Conservation (phyloP, 1,284 basidiomycete species). For the Lentinula novae-zelandiae region DNA sequence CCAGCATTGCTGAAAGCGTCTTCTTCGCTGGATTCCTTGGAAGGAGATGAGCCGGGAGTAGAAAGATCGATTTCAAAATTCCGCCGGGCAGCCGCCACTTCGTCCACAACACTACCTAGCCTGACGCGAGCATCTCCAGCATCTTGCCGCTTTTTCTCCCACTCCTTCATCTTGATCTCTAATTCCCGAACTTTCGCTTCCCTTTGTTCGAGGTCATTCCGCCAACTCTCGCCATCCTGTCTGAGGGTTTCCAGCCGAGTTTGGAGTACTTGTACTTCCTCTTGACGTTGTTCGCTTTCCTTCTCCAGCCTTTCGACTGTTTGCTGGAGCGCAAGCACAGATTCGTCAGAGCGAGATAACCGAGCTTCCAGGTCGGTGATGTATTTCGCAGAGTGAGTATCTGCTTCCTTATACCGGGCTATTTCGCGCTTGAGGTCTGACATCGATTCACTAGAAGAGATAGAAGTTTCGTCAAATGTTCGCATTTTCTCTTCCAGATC, state of each 20-base stretch:
- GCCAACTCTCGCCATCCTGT: constrained; percentile 69
- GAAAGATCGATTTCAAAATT: constrained; percentile 49
- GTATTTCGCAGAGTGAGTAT: constrained; percentile 72
- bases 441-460: constrained; percentile 74
- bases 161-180: constrained; percentile 72
- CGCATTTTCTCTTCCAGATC: constrained; percentile 92
- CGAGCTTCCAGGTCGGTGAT: constrained; percentile 88
- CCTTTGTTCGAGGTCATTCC: constrained; percentile 77
- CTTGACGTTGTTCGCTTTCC: constrained; percentile 67
- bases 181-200: constrained; percentile 74
- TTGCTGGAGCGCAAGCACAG: constrained; percentile 61
- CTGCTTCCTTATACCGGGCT: constrained; percentile 70
- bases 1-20: constrained; percentile 13
- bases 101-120: constrained; percentile 61
- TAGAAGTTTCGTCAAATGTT: constrained; percentile 72
- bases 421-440: constrained; percentile 84
- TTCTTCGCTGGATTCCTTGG: constrained; percentile 2
- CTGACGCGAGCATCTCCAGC: constrained; percentile 62
- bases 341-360: constrained; percentile 77
- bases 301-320: constrained; percentile 77
- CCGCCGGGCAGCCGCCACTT: constrained; percentile 68
- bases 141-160: constrained; percentile 66
- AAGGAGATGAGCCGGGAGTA: constrained; percentile 7
- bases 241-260: constrained; percentile 68
- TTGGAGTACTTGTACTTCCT: constrained; percentile 71